Conservation (phyloP, 2,329 filamentous ascomycete species). For the Ceratocystis papillata region DNA sequence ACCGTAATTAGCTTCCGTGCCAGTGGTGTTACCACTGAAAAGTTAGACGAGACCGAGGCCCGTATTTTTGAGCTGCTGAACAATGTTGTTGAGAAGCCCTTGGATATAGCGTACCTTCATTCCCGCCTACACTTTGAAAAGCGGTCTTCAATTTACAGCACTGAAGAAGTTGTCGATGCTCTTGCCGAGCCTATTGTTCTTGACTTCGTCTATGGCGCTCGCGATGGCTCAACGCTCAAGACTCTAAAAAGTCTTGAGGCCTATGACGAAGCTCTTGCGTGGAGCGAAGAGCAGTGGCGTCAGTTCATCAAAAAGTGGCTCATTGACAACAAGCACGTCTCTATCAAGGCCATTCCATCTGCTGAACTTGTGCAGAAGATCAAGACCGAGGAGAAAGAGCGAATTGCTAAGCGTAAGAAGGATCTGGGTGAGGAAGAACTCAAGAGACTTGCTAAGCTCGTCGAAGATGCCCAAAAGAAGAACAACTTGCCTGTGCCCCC, state of each 20-base stretch:
- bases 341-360: constrained; percentile 79
- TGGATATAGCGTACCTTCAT: constrained; percentile 82
- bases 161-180: constrained; percentile 69
- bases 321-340: constrained; percentile 72
- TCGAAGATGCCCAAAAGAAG: constrained; percentile 74
- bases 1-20: constrained; percentile 77
- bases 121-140: constrained; percentile 77
- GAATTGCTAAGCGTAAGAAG: constrained; percentile 67
- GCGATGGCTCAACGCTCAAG: constrained; percentile 66
- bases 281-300: constrained; percentile 78
- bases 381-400: constrained; percentile 67
- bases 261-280: constrained; percentile 61
- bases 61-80: constrained; percentile 74
- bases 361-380: constrained; percentile 65
- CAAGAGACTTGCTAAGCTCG: constrained; percentile 58
- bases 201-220: constrained; percentile 80
- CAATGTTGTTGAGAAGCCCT: constrained; percentile 64
- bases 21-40: constrained; percentile 76
- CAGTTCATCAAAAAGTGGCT: constrained; percentile 75
- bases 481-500: constrained; percentile 81
- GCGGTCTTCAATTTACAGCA: constrained; percentile 70
- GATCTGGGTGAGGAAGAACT: constrained; percentile 74
- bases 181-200: constrained; percentile 80
- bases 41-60: constrained; percentile 72
- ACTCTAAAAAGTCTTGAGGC: constrained; percentile 47